Base-by-base conservation (phyloP, 768 basidiomycete species). In the Brasilioporus rufonigricans region DNA sequence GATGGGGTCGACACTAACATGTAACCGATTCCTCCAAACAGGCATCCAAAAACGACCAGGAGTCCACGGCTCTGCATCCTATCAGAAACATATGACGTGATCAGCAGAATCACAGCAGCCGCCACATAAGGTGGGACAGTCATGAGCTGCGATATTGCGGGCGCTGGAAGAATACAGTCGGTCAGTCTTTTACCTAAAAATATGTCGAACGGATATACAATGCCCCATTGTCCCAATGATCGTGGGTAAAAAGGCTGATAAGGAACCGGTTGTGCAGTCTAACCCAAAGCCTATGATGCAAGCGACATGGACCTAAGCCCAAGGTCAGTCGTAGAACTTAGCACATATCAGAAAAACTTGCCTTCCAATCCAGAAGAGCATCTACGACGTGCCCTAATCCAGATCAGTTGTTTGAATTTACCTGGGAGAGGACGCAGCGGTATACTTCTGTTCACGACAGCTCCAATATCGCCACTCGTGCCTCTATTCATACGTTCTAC, bases 51-150 rank as follows among this genome's bases (percentile, higher is more conserved):
- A 18, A 70, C 59, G 19, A 77, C 46, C 48, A 74, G 61, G 33
- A 70, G 36, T 1, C 80, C 80, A n/a, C 81, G 75, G 45, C 65
- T 72, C 53, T 76, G 74, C 2, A 76, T 67, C 53, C 76, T 69
- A 57, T 80, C 79, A 8, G 81, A 79, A n/a, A 55, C 55, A 56
- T 74, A 80, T 1, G 74, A 75, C 10, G 67, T 49, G 12, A 61
- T 32, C 48, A 75, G 56, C 14, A 80, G 59, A 32, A 79, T 64
- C 11, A 72, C 50, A 7, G 76, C 66, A 1, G 74, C 74, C 4
- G 74, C 71, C 8, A 77, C 77, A 57, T 83, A 82, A 9, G 82
- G 82, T 7, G 81, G 79, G 11, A 82, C 80, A 7, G 80, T 80
- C 60, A 80, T 72, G 3, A 82, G 65, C 58, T 82, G 80, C 0